phyloP scores from a whole-genome alignment of 2,329 filamentous ascomycete genomes.

The Thermomyces lanuginosus region DNA sequence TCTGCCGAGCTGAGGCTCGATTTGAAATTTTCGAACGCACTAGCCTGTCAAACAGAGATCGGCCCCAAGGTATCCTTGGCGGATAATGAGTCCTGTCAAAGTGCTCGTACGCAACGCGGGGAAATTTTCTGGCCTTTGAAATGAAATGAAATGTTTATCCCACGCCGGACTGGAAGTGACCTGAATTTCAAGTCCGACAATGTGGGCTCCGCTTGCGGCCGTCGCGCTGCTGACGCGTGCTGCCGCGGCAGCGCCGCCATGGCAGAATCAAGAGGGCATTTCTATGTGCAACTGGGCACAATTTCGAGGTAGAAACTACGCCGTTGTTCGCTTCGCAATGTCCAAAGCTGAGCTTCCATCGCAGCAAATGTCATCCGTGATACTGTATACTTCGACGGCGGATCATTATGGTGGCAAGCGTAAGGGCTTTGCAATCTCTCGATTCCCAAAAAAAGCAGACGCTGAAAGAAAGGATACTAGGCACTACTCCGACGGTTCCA shows the following conservation, averaged over 20 bases:
- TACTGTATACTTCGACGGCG: conserved; percentile 50
- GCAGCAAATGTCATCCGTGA: conserved; percentile 44
- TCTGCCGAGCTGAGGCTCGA: too few relatives aligned
- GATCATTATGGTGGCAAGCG: conserved; percentile 38
- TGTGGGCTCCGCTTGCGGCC: background rate
- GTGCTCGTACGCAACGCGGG: too few relatives aligned
- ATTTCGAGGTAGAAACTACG: conserved; percentile 19
- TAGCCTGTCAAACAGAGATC: too few relatives aligned
- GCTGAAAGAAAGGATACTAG: too few relatives aligned
- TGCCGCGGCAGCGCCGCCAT: background rate
- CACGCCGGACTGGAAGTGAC: too few relatives aligned
- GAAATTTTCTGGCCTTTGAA: too few relatives aligned
- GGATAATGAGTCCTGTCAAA: too few relatives aligned
- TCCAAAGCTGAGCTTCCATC: background rate
- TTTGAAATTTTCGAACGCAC: too few relatives aligned
- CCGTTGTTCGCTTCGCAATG: background rate
- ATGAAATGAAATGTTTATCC: too few relatives aligned
- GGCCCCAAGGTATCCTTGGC: too few relatives aligned
- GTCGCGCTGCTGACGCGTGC: conserved; percentile 1
- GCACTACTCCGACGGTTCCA: too few relatives aligned
- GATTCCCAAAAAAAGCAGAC: too few relatives aligned
- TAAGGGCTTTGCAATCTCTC: conserved; percentile 7
- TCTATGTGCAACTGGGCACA: conserved; percentile 46
- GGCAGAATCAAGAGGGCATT: conserved; percentile 36
- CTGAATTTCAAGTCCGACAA: background rate